Evolutionary conservation across 352 stramenopile genomes (phyloP), one percentile per base, ranked within the genome.

Genomic region (Phytophthora crassamura): DNA sequence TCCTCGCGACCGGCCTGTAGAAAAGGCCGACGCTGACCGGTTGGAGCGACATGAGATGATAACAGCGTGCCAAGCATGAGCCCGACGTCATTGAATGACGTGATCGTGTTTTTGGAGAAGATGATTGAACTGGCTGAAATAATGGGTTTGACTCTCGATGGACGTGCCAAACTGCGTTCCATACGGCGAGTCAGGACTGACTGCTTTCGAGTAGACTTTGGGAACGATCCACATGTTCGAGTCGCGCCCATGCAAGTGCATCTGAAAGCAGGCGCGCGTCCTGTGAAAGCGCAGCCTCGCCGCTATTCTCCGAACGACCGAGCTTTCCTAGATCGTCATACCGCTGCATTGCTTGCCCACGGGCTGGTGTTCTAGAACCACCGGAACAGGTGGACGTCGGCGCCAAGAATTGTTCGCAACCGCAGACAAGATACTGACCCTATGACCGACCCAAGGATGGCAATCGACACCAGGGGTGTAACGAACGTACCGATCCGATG

Each of bases 211-310:
- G 11, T 61, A 0, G 51, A 50, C 30, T 50, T 60, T n/a, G 41
- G 59, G 3, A 8, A 55, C 34, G 46, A 67, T 38, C 48, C 59
- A n/a, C 59, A 43, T 16, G 59, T 68, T 2, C 6, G 18, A 5
- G 59, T 68, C 10, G 38, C 39, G 22, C 50, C 59, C 2, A n/a
- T 68, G 46, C 4, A 50, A 49, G 59, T 68, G 2, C 35, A 51
- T 5, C 11, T 68, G 28, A 47, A 56, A 28, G 8, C 15, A 7
- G 50, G 41, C 2, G 50, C n/a, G 0, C 30, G 9, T 7, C 45
- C 43, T 9, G 32, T 50, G 5, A 58, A 45, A 34, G n/a, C 10
- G 1, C 49, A 68, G 35, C 28, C 50, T 2, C 35, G 40, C 6
- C 36, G 54, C 0, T 62, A 67, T 46, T 42, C 59, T 15, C 59